Evolutionary conservation across 176 grass and related monocot genomes (phyloP).

Genomic region (Zizania latifolia): DNA sequence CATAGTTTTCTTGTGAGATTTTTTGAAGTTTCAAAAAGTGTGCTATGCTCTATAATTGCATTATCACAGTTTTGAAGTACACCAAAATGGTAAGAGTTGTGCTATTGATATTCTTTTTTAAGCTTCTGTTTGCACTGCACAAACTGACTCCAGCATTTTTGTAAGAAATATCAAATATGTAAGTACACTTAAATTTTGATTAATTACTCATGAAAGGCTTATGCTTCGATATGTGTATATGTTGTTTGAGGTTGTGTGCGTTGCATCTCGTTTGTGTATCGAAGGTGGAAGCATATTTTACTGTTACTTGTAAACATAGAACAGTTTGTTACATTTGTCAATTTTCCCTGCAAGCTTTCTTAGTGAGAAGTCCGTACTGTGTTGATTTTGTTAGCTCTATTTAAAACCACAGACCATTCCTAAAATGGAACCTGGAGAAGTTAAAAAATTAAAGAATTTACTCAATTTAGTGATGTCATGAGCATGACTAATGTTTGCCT

Average conservation of each 20-base stretch:
- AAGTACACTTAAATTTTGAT: not conserved
- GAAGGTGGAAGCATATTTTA: not conserved
- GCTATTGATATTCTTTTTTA: not conserved
- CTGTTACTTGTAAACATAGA: not conserved
- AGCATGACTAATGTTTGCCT: not conserved
- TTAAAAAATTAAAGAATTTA: constrained; percentile 12
- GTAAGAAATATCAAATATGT: not conserved
- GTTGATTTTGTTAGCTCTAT: not conserved
- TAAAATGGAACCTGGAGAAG: constrained; percentile 7
- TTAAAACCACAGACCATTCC: not conserved
- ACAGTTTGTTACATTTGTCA: not conserved
- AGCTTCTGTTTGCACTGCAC: not conserved
- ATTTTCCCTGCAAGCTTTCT: not conserved
- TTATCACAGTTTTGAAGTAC: not conserved
- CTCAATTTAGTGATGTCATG: not conserved
- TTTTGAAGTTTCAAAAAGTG: not conserved
- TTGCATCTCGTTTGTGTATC: not conserved
- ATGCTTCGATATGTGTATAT: not conserved
- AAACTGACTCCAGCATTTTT: not conserved
- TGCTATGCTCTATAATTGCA: not conserved
- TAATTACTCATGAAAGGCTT: not conserved
- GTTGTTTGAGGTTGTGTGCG: not conserved
- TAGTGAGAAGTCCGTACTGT: not conserved
- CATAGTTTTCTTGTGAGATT: not conserved
- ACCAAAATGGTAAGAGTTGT: not conserved